Evolutionary conservation across 805 yeast genomes (phyloP), one percentile per base, ranked within the genome.

Genomic region (Monosporozyma unispora): DNA sequence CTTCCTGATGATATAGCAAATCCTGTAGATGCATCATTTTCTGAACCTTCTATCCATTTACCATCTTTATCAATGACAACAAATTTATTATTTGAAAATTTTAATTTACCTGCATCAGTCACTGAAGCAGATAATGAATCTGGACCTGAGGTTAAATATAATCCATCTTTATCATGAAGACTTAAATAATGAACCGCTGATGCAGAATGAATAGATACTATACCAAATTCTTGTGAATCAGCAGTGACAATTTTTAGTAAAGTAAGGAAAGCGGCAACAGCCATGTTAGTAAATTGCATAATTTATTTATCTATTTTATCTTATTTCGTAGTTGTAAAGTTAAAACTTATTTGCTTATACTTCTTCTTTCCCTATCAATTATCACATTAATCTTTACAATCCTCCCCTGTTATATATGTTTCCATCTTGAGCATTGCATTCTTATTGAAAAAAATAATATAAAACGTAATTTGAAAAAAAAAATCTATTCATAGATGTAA

Each of bases 171-270:
- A 7, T 55, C 48, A 35, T 60, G 45, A 27, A 63, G 47, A 54
- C 61, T 63, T 54, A 70, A 73, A 56, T 67, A 58, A 39, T 44
- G 47, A 22, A 19, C 47, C 3, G 48, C 45, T 42, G 71, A 61
- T 39, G 70, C 71, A 22, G 74, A 70, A 50, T 66, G 60, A 51
- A 70, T 62, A 35, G 62, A 49, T n/a, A 70, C 29, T 25, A 66
- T 44, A 51, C 69, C 70, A 52, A 71, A 70, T 14, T 56, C 19
- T 50, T 63, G 64, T 22, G 75, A 70, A 56, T 69, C 73, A 35
- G 73, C 73, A 5, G 48, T 33, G 39, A 53, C 56, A 3, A 52
- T 29, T 38, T 59, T 49, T 44, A 63, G 61, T 27, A 64, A 50
- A 18, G 70, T 51, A 53, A 61, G 44, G 29, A 67, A 48, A 44